phyloP scores from a whole-genome alignment of 1,284 basidiomycete species.

The Pterulicium gracile region DNA sequence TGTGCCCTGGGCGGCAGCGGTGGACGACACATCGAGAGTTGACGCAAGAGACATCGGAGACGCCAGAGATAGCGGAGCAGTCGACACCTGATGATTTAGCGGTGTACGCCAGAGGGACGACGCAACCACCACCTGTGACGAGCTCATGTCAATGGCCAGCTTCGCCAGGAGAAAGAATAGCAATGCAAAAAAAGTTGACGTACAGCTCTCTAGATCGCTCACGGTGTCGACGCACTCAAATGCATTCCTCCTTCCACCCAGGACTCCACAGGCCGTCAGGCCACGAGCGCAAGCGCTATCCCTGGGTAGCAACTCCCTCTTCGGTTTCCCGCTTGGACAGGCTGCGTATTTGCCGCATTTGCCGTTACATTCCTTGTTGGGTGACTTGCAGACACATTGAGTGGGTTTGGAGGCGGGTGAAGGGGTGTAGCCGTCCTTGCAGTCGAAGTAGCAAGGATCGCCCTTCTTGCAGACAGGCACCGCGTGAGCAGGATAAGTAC shows the following conservation, averaged over 20 bases:
- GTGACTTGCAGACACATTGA: conserved; percentile 28
- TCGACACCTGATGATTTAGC: conserved; percentile 24
- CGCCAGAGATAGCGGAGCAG: conserved; percentile 37
- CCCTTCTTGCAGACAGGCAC: conserved; percentile 23
- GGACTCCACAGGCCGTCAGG: conserved; percentile 31
- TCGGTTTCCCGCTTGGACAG: conserved; percentile 24
- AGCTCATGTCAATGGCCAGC: conserved; percentile 1
- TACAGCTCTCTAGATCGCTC: conserved; percentile 42
- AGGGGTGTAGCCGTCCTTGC: conserved; percentile 29
- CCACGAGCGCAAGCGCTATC: conserved; percentile 19
- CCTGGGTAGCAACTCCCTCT: conserved; percentile 18
- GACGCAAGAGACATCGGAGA: conserved; percentile 37
- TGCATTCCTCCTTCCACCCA: conserved; percentile 21
- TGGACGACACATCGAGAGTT: conserved; percentile 33
- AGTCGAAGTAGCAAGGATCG: conserved; percentile 32
- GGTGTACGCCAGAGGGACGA: conserved; percentile 21
- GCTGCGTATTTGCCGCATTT: conserved; percentile 27
- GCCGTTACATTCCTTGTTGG: conserved; percentile 34
- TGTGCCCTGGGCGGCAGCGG: conserved; percentile 33
- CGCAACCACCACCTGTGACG: conserved; percentile 46
- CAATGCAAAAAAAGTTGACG: no score
- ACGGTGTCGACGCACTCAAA: conserved; percentile 39
- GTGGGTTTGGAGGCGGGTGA: conserved; percentile 21
- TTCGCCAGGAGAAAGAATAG: conserved; percentile 3
- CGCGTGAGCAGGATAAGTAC: conserved; percentile 31